These are phyloP conservation scores for Blastobotrys peoriensis DNA, from an alignment of 805 yeast species.

Conservation along the genomic window DNA sequence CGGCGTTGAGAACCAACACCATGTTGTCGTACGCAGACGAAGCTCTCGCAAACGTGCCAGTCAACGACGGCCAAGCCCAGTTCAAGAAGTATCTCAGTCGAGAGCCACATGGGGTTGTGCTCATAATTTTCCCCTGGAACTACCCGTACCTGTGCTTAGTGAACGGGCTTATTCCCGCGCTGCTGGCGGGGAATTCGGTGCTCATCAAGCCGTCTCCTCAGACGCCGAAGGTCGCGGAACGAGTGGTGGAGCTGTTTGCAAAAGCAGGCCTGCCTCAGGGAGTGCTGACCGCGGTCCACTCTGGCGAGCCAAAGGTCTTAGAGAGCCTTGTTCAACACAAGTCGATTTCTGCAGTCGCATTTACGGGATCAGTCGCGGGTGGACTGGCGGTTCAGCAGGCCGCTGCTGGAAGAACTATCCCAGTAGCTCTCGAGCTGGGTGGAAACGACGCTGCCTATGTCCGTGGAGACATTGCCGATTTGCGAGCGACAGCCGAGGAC, in stretches of 20 bases:
- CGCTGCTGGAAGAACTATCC: constrained; percentile 67
- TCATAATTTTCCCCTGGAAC: constrained; percentile 90
- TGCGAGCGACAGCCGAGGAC: constrained; percentile 57
- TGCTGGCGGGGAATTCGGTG: constrained; percentile 80
- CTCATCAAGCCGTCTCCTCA: constrained; percentile 84
- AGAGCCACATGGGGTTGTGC: constrained; percentile 86
- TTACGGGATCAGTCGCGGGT: constrained; percentile 84
- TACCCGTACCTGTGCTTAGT: constrained; percentile 85
- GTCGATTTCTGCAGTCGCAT: constrained; percentile 70
- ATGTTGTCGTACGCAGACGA: constrained; percentile 28
- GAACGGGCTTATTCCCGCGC: constrained; percentile 83
- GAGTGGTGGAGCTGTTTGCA: constrained; percentile 54
- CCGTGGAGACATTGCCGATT: constrained; percentile 66
- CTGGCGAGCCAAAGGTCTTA: constrained; percentile 65
- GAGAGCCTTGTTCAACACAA: constrained; percentile 61
- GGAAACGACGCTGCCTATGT: constrained; percentile 88
- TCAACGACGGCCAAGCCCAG: constrained; percentile 19
- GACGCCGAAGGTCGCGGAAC: constrained; percentile 77
- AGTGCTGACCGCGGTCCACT: constrained; percentile 72
- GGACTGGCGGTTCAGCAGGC: constrained; percentile 66
- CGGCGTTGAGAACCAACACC: constrained; percentile 25
- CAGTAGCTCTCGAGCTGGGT: constrained; percentile 81
- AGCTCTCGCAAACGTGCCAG: constrained; percentile 28
- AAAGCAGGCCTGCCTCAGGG: constrained; percentile 82
- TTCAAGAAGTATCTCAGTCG: constrained; percentile 36